These are phyloP conservation scores for Rhododendron ferrugineum DNA, from an alignment of 148 eudicot genomes.

Conservation along the genomic window DNA sequence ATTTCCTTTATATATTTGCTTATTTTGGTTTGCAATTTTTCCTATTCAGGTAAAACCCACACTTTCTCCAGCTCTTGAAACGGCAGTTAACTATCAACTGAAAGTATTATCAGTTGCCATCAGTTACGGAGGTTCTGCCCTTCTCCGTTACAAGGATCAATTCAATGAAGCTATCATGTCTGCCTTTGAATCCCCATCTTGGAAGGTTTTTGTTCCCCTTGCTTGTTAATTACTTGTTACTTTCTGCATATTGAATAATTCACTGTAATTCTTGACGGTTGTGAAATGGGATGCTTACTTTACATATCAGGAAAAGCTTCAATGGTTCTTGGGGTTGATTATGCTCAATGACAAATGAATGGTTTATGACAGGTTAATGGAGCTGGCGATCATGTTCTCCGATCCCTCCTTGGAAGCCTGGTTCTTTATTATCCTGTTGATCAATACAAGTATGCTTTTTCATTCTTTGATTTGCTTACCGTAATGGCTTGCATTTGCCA, in stretches of 20 bases:
- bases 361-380: slow-evolving; percentile 74
- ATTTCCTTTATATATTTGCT: slow-evolving; percentile 3
- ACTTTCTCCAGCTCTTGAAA: slow-evolving; percentile 91
- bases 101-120: slow-evolving; percentile 88
- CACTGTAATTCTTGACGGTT: background rate
- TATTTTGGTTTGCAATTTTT: background rate
- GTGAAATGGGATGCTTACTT: background rate
- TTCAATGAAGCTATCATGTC: slow-evolving; percentile 69
- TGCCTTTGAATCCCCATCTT: slow-evolving; percentile 93
- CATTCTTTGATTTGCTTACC: background rate
- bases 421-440: slow-evolving; percentile 86
- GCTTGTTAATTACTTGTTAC: slow-evolving; percentile 3
- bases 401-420: slow-evolving; percentile 89
- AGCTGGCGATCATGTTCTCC: slow-evolving; percentile 90
- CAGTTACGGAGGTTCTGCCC: slow-evolving; percentile 80
- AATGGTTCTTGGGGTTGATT: slow-evolving; percentile 4
- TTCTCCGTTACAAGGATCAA: slow-evolving; percentile 59
- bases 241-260: background rate
- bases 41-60: slow-evolving; percentile 53
- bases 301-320: background rate
- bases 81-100: slow-evolving; percentile 80
- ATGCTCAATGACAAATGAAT: slow-evolving; percentile 1
- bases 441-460: slow-evolving; percentile 68
- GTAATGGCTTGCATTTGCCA: background rate
- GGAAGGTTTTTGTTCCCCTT: slow-evolving; percentile 62